phyloP scores from a whole-genome alignment of 2,329 filamentous ascomycete genomes.

The Seiridium unicorne region DNA sequence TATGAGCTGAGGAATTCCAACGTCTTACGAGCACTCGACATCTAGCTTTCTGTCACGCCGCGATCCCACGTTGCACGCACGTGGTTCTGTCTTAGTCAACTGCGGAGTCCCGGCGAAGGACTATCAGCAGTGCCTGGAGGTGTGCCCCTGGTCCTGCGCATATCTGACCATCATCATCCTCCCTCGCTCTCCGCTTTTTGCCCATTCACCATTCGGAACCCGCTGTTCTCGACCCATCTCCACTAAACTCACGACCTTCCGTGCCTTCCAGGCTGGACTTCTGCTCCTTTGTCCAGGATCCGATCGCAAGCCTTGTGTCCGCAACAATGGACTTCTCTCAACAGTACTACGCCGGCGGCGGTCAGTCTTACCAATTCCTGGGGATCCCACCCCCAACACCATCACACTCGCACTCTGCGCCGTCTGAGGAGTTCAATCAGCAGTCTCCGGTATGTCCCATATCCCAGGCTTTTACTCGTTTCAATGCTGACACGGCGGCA shows the following conservation, averaged over 20 bases:
- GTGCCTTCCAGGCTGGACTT: neutral
- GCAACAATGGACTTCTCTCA: constrained; percentile 52
- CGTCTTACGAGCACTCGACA: neutral
- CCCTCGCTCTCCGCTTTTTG: constrained; percentile 4
- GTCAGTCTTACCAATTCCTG: constrained; percentile 54
- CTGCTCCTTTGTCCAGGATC: neutral
- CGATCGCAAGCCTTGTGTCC: neutral
- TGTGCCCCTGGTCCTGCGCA: neutral
- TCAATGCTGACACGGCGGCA: constrained; percentile 22
- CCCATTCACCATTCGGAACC: neutral
- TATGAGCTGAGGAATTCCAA: neutral
- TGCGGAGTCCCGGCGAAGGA: neutral
- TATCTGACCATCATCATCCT: neutral
- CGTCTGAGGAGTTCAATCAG: constrained; percentile 53
- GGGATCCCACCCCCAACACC: constrained; percentile 53
- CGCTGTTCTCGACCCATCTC: neutral
- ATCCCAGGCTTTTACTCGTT: constrained; percentile 8
- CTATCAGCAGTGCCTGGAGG: neutral
- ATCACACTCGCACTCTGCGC: constrained; percentile 52
- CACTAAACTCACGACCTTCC: constrained; percentile 1
- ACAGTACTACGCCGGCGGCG: constrained; percentile 42
- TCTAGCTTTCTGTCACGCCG: neutral
- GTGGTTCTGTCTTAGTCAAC: neutral
- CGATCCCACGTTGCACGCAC: neutral
- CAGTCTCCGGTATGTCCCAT: constrained; percentile 51